Evolutionary conservation across 2,329 filamentous ascomycete genomes (phyloP), one percentile per base, ranked within the genome.

Genomic region (Ambrosiella beaveri): DNA sequence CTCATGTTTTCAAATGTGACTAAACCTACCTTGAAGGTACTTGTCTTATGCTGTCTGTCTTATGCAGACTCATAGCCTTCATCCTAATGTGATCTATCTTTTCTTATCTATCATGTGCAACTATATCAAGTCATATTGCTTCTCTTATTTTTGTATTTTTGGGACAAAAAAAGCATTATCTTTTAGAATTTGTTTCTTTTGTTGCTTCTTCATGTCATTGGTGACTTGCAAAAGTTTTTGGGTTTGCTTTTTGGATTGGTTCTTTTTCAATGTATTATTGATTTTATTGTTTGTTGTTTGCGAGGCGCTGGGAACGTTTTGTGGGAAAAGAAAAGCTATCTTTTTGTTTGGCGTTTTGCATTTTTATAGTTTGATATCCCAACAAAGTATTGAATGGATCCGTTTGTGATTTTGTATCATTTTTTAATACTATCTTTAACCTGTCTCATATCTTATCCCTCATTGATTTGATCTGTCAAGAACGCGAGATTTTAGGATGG

Each of bases 271-370:
- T n/a, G n/a, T 47, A 17, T 17, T 47, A 12, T 41, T 41, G 11
- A n/a, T 41, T 12, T 41, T 41, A 12, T 12, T 41, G 7, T 47
- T 47, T 47, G 44, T 47, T 47, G n/a, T 4, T 47, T 47, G 44
- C 44, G n/a, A 47, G 44, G 44, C 44, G 44, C 11, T 19, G 9
- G 13, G 55, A 50, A 50, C 54, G 47, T 36, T 51, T 54, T 56
- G 36, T 13, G 45, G 54, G 47, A 55, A 50, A 39, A 52, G 41
- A 49, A 55, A 55, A 41, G 37, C 36, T 19, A 49, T 57, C 35
- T 19, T 57, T 52, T 52, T 51, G 15, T 17, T 53, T 45, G 37
- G 37, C 13, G 9, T 39, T 49, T 27, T 27, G 27, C 27, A 27
- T 27, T 27, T 27, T 27, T 27, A 27, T 27, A 27, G 2, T 27